Percentiles rank a stretch among this genome's conserved stretches.
These are phyloP conservation scores for Cladosporium cucumerinum DNA, from an alignment of 2,329 filamentous ascomycete genomes.

Conservation along the genomic window DNA sequence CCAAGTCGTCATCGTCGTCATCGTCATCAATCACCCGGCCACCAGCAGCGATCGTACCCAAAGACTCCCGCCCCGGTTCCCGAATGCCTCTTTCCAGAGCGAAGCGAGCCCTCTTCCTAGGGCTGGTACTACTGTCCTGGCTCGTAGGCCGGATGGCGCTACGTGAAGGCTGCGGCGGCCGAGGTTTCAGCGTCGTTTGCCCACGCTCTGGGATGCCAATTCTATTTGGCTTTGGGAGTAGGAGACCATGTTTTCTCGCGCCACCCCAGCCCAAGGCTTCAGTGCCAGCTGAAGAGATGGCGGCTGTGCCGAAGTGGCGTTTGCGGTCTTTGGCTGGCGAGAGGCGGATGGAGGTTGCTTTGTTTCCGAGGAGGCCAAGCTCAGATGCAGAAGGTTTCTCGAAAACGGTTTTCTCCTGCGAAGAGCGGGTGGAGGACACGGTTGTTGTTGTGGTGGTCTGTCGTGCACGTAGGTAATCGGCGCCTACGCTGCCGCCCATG, in stretches of 20 bases:
- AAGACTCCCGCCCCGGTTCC: conserved; percentile 49
- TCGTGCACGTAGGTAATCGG: conserved; percentile 62
- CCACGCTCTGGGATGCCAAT: conserved; percentile 31
- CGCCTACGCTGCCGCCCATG: conserved; percentile 63
- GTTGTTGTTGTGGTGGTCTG: conserved; percentile 20
- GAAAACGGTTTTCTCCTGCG: conserved; percentile 23
- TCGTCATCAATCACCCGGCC: conserved; percentile 36
- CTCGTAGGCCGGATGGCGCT: conserved; percentile 19
- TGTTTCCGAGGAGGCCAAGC: conserved; percentile 45
- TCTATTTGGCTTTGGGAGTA: conserved; percentile 32
- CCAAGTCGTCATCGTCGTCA: conserved; percentile 47
- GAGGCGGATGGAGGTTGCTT: conserved; percentile 42
- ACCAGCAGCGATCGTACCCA: conserved; percentile 36
- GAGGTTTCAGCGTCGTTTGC: conserved; percentile 29
- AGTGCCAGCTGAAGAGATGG: conserved; percentile 30
- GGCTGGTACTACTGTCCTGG: conserved; percentile 35
- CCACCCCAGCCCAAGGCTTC: conserved; percentile 50
- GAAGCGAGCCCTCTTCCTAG: conserved; percentile 48
- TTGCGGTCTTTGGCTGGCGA: conserved; percentile 43
- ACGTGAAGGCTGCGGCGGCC: conserved; percentile 2
- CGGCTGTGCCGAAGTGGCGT: conserved; percentile 35
- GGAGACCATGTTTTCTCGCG: conserved; percentile 40
- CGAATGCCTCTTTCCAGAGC: conserved; percentile 49
- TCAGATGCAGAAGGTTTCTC: conserved; percentile 32
- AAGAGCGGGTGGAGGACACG: conserved; percentile 18